A percentile compares a stretch with the other conserved stretches of the same genome.
phyloP scores from a whole-genome alignment of 2,329 filamentous ascomycete genomes.

The Tolypocladium amazonense region DNA sequence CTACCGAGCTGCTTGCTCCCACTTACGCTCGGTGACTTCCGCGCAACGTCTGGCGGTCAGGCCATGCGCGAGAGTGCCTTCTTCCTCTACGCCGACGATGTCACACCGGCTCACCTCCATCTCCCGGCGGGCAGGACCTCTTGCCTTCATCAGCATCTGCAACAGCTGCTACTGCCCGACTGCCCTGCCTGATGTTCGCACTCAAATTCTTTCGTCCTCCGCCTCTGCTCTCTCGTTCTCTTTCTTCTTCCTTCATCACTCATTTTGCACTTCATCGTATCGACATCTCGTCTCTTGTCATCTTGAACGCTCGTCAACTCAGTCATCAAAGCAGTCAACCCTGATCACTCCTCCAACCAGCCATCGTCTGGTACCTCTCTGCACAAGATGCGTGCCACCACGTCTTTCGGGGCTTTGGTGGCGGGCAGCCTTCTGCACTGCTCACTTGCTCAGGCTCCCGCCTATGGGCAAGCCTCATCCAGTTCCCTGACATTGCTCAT shows the following conservation, averaged over 20 bases:
- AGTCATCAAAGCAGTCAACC: constrained; percentile 1
- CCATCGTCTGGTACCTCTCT: constrained; percentile 1
- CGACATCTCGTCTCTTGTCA: constrained; percentile 6
- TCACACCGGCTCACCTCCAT: not conserved
- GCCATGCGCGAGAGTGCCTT: not conserved
- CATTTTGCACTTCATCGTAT: constrained; percentile 2
- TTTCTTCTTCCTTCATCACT: constrained; percentile 1
- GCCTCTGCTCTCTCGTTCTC: not conserved
- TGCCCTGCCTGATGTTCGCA: not conserved
- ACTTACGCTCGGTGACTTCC: not conserved
- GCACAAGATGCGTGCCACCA: constrained; percentile 26
- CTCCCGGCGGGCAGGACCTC: not conserved
- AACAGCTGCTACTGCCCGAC: not conserved
- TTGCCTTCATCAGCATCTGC: not conserved
- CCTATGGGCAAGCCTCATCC: constrained; percentile 19
- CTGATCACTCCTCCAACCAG: not conserved
- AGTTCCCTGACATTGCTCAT: not conserved
- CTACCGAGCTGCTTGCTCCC: not conserved
- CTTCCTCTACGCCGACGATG: not conserved
- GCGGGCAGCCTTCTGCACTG: constrained; percentile 22
- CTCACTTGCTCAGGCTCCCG: constrained; percentile 19
- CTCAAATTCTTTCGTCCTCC: not conserved
- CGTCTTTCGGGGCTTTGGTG: constrained; percentile 23
- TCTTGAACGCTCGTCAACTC: constrained; percentile 4
- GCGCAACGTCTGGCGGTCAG: not conserved